A percentile compares a stretch with the other conserved stretches of the same genome.
phyloP scores from a whole-genome alignment of 2,329 filamentous ascomycete genomes.

The Ophiostoma triangulosporum region DNA sequence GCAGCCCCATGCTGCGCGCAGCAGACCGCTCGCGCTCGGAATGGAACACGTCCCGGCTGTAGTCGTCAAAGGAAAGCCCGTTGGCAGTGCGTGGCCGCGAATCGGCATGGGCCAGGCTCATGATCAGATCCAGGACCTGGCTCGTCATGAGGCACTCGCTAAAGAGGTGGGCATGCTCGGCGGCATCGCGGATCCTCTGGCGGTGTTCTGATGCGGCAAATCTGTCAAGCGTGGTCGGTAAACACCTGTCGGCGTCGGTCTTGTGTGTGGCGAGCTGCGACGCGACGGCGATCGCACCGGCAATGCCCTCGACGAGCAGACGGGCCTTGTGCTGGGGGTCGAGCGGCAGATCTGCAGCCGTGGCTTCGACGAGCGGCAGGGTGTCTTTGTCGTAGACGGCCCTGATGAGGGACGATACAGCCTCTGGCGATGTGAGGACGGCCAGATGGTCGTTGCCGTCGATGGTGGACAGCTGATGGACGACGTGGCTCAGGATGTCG shows the following conservation, averaged over 20 bases:
- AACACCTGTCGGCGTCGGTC: conserved; percentile 8
- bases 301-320: conserved; percentile 24
- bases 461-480: conserved; percentile 15
- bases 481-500: conserved; percentile 17
- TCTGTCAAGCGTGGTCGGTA: conserved; percentile 19
- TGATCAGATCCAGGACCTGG: conserved; percentile 22
- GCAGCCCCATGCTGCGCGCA: conserved; percentile 24
- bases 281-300: conserved; percentile 22
- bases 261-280: conserved; percentile 2
- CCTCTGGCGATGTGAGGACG: conserved; percentile 15
- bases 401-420: conserved; percentile 17
- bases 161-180: conserved; percentile 21
- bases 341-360: conserved; percentile 17
- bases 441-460: conserved; percentile 3
- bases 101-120: conserved; percentile 18
- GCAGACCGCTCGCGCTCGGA: conserved; percentile 19
- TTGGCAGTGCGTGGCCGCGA: not conserved
- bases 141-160: conserved; percentile 21
- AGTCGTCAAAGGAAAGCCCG: conserved; percentile 15
- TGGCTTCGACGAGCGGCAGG: conserved; percentile 20
- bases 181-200: conserved; percentile 17
- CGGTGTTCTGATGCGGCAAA: conserved; percentile 21
- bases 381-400: conserved; percentile 23
- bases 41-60: conserved; percentile 17
- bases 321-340: conserved; percentile 21